These are phyloP conservation scores for Pachysandra terminalis DNA, from an alignment of 164 flowering plant genomes.

Conservation along the genomic window DNA sequence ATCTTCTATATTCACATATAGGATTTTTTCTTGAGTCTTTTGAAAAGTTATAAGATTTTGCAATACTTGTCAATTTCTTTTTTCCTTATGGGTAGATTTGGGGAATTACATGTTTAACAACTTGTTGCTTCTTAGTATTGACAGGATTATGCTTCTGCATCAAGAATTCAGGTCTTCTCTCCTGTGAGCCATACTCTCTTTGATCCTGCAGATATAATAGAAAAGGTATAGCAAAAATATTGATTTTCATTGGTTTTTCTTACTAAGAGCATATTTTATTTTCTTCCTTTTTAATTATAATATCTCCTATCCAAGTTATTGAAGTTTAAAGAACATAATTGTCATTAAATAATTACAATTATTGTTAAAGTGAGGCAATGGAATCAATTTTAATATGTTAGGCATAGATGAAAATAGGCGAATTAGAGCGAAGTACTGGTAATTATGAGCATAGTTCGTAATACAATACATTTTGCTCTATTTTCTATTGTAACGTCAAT, in stretches of 20 bases:
- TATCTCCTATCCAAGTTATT: no score
- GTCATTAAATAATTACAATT: no score
- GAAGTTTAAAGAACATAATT: no score
- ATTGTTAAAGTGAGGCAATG: no score
- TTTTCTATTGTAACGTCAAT: background rate
- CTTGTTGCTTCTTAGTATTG: conserved; percentile 3
- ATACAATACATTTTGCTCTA: no score
- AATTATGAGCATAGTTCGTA: no score
- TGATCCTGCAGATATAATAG: conserved; percentile 70
- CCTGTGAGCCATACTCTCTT: conserved; percentile 96
- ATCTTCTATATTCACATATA: background rate
- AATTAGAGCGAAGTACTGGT: no score
- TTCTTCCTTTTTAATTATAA: no score
- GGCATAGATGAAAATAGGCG: no score
- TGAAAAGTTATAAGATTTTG: background rate
- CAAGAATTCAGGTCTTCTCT: conserved; percentile 75
- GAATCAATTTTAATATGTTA: no score
- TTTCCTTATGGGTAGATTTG: background rate
- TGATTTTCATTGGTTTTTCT: background rate
- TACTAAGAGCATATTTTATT: background rate
- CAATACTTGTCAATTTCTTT: no score
- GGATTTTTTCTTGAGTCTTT: background rate
- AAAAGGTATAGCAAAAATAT: conserved; percentile 39
- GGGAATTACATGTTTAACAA: background rate
- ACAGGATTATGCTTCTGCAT: conserved; percentile 61